phyloP scores from a whole-genome alignment of 495 filamentous ascomycete species.

The Articulospora tetracladia region DNA sequence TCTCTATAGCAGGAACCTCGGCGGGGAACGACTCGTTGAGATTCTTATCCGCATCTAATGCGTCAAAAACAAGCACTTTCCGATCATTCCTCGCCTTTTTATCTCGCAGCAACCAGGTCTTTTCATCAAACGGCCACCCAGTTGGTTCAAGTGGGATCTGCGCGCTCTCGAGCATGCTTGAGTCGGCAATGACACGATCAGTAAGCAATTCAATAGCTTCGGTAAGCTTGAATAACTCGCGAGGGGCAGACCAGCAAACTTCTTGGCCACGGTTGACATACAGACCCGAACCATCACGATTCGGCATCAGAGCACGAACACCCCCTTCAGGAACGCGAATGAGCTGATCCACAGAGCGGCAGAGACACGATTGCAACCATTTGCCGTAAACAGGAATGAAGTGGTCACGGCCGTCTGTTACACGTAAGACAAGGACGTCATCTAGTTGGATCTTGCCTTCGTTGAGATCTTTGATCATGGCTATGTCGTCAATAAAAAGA shows the following conservation, averaged over 20 bases:
- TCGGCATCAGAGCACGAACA: slow-evolving; percentile 17
- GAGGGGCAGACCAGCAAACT: slow-evolving; percentile 67
- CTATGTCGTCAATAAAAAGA: slow-evolving; percentile 56
- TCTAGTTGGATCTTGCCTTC: slow-evolving; percentile 60
- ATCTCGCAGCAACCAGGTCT: slow-evolving; percentile 30
- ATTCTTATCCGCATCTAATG: slow-evolving; percentile 62
- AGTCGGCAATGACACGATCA: slow-evolving; percentile 75
- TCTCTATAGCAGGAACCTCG: slow-evolving; percentile 55
- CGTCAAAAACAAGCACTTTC: slow-evolving; percentile 48
- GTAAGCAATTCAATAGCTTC: slow-evolving; percentile 73
- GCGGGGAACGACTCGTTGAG: slow-evolving; percentile 54
- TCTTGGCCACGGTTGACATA: slow-evolving; percentile 19
- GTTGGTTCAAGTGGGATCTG: slow-evolving; percentile 41
- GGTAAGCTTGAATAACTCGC: slow-evolving; percentile 84
- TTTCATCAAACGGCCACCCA: slow-evolving; percentile 74
- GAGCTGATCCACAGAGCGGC: slow-evolving; percentile 76
- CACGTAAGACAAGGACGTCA: slow-evolving; percentile 86
- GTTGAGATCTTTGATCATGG: slow-evolving; percentile 69
- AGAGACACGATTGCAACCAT: slow-evolving; percentile 83
- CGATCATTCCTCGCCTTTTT: slow-evolving; percentile 17
- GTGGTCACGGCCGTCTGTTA: slow-evolving; percentile 80
- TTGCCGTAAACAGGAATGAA: slow-evolving; percentile 76
- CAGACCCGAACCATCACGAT: slow-evolving; percentile 7
- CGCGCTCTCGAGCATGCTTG: slow-evolving; percentile 68
- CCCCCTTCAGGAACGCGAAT: slow-evolving; percentile 73